Conservation (phyloP, 768 basidiomycete genomes). For the Kwoniella botswanensis region DNA sequence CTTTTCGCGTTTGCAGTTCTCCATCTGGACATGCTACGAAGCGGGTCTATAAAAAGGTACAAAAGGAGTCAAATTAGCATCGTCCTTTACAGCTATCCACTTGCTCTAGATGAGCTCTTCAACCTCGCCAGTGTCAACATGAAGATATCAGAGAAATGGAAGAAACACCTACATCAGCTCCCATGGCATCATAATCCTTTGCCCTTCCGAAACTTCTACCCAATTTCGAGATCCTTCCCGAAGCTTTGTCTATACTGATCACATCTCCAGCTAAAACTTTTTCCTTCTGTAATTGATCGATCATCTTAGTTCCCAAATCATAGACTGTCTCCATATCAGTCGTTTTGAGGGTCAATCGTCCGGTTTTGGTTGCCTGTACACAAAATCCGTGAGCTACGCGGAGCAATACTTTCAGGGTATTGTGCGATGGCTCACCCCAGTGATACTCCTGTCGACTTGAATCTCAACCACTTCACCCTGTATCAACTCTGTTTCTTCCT, state of each 20-base stretch:
- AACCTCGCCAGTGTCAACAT: neutral
- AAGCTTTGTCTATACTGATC: slow-evolving; percentile 95
- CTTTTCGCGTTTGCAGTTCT: slow-evolving; percentile 95
- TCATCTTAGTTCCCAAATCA: slow-evolving; percentile 98
- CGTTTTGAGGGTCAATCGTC: slow-evolving; percentile 94
- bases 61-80: neutral
- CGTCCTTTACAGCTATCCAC: neutral
- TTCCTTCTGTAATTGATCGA: slow-evolving; percentile 94
- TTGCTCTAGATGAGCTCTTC: neutral
- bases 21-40: slow-evolving; percentile 98
- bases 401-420: neutral
- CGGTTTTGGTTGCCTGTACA: slow-evolving; percentile 89
- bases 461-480: slow-evolving; percentile 99
- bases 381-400: neutral
- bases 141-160: neutral
- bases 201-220: slow-evolving; percentile 96
- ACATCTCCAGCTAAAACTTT: slow-evolving; percentile 93
- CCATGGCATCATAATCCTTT: slow-evolving; percentile 98
- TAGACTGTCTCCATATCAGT: slow-evolving; percentile 99
- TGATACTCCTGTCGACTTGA: slow-evolving; percentile 94
- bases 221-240: slow-evolving; percentile 93
- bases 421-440: slow-evolving; percentile 70
- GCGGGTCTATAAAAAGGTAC: slow-evolving; percentile 71
- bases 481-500: slow-evolving; percentile 95
- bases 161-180: slow-evolving; percentile 79